Percentiles rank a stretch among this genome's conserved stretches.
phyloP scores from a whole-genome alignment of 805 yeast genomes.

The Candida stauntonica region DNA sequence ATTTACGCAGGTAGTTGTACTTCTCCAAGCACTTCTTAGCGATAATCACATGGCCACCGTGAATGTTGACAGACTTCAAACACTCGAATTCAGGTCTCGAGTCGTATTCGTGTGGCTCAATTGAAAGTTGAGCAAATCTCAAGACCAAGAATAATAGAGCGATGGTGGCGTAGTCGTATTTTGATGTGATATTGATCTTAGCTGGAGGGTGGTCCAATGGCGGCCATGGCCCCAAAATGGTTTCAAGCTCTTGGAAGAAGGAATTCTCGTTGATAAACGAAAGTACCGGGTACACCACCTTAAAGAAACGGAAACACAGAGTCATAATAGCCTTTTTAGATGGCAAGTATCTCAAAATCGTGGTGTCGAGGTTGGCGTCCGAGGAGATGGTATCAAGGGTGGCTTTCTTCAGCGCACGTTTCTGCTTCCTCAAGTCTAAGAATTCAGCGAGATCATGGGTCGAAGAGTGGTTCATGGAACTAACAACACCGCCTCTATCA shows the following conservation, averaged over 20 bases:
- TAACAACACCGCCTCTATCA: neutral
- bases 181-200: slow-evolving; percentile 10
- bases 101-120: slow-evolving; percentile 14
- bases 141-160: slow-evolving; percentile 22
- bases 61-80: slow-evolving; percentile 12
- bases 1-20: slow-evolving; percentile 42
- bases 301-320: slow-evolving; percentile 23
- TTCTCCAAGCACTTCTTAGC: slow-evolving; percentile 41
- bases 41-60: slow-evolving; percentile 9
- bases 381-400: slow-evolving; percentile 1
- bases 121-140: slow-evolving; percentile 21
- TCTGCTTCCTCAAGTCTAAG: slow-evolving; percentile 16
- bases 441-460: slow-evolving; percentile 4
- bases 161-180: slow-evolving; percentile 21
- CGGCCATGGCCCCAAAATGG: slow-evolving; percentile 10
- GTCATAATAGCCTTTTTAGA: slow-evolving; percentile 12
- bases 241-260: slow-evolving; percentile 19
- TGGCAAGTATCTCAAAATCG: slow-evolving; percentile 19
- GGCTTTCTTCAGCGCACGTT: slow-evolving; percentile 6
- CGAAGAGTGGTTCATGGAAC: neutral
- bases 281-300: slow-evolving; percentile 22
- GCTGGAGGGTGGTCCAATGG: slow-evolving; percentile 4
- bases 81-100: slow-evolving; percentile 9
- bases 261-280: slow-evolving; percentile 24
- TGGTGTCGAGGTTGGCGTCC: slow-evolving; percentile 5